Percentiles rank a stretch among this genome's conserved stretches.
Conservation (phyloP, 495 filamentous ascomycete genomes). For the Neurospora discreta region DNA sequence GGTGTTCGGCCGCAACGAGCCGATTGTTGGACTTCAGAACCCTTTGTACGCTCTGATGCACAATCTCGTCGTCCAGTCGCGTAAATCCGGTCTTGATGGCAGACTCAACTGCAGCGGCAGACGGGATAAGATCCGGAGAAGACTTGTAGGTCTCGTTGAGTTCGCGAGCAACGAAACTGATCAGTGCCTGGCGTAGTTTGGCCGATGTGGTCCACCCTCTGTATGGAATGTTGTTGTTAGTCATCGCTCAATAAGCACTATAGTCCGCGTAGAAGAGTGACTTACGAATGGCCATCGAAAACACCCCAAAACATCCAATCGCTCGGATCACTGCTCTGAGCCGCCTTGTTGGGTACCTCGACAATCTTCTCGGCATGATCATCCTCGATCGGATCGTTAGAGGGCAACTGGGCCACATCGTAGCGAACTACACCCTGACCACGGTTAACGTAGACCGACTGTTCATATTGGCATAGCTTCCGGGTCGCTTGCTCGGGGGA, state of each 20-base stretch:
- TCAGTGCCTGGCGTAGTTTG: conserved; percentile 83
- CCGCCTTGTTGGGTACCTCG: conserved; percentile 51
- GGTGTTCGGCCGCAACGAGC: conserved; percentile 71
- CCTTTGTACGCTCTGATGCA: conserved; percentile 77
- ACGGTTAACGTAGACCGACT: conserved; percentile 82
- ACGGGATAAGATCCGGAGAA: conserved; percentile 46
- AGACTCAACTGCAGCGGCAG: conserved; percentile 66
- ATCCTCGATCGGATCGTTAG: conserved; percentile 97
- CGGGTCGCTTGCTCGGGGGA: conserved; percentile 89
- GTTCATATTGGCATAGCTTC: conserved; percentile 78
- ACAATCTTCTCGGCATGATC: conserved; percentile 97
- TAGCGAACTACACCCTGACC: conserved; percentile 90
- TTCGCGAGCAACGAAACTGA: conserved; percentile 85
- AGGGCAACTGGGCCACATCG: conserved; percentile 87
- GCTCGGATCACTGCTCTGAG: conserved; percentile 43
- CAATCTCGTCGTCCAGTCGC: conserved; percentile 83
- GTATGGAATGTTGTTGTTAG: conserved; percentile 13
- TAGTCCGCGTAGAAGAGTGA: conserved; percentile 8
- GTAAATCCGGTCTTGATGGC: conserved; percentile 92
- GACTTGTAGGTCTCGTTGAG: conserved; percentile 90
- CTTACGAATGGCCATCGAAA: conserved; percentile 90
- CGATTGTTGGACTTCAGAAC: conserved; percentile 83
- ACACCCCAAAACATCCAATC: conserved; percentile 99
- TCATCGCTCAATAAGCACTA: neutral
- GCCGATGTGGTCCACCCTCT: conserved; percentile 98